A percentile compares a stretch with the other conserved stretches of the same genome.
These are phyloP conservation scores for Daldinia loculata DNA, from an alignment of 495 filamentous ascomycete genomes.

Conservation along the genomic window DNA sequence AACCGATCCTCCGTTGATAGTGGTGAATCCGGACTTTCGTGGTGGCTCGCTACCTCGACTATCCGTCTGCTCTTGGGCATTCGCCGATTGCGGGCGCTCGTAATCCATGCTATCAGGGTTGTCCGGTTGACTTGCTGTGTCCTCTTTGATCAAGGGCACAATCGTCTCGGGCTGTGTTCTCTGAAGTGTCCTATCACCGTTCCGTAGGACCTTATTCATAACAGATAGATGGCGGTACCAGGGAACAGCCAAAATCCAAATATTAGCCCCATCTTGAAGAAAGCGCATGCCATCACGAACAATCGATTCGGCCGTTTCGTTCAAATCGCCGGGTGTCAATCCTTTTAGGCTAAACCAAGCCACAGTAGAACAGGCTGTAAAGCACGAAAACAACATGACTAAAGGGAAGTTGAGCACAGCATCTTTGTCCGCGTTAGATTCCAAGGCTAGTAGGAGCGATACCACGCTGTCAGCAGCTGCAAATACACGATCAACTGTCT, in stretches of 20 bases:
- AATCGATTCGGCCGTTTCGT: constrained; percentile 57
- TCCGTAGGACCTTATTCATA: constrained; percentile 59
- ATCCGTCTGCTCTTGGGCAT: constrained; percentile 42
- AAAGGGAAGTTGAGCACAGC: constrained; percentile 59
- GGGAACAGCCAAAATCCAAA: constrained; percentile 59
- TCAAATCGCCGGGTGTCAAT: constrained; percentile 54
- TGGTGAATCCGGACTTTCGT: constrained; percentile 57
- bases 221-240: constrained; percentile 61
- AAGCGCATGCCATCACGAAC: constrained; percentile 59
- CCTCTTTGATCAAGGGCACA: constrained; percentile 57
- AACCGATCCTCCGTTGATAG: constrained; percentile 60
- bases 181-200: constrained; percentile 45
- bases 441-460: constrained; percentile 54
- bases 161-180: constrained; percentile 38
- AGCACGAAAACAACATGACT: constrained; percentile 62
- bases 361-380: constrained; percentile 60
- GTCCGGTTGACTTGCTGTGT: constrained; percentile 54
- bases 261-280: constrained; percentile 57
- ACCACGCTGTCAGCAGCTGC: constrained; percentile 61
- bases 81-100: constrained; percentile 46
- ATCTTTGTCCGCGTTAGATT: constrained; percentile 59
- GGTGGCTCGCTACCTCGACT: constrained; percentile 56
- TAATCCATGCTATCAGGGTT: constrained; percentile 59
- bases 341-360: constrained; percentile 61
- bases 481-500: constrained; percentile 57